Base-by-base conservation (phyloP, 2,329 filamentous ascomycete genomes). In the Geosmithia flava region DNA sequence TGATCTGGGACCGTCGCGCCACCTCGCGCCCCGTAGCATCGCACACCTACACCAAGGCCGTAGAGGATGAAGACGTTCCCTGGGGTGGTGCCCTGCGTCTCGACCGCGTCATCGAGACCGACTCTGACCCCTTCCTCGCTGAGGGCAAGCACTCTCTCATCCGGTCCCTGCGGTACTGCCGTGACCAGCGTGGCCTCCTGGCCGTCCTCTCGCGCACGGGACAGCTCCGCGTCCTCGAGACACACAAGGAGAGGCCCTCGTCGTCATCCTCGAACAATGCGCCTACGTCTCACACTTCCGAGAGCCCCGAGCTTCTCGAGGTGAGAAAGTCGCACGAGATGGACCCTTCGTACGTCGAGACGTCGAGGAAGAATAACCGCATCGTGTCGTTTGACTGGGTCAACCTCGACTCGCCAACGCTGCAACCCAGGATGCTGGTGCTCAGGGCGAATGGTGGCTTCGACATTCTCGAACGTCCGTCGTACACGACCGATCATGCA, bases 1-100 rank as follows among this genome's bases (percentile, higher is more conserved):
- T 84, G 61, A 74, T 91, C 30, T 91, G 86, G 86, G 86, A 91
- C 59, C 78, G 83, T 23, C 80, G 86, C 42, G 76, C 75, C n/a
- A 72, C 70, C 13, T 69, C 68, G 19, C 72, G 75, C 11, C 64
- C 71, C 1, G 62, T 72, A 11, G 73, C 75, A 8, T 80, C 76
- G 11, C 63, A 70, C 13, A 63, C 67, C 15, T 84, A 83, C 53
- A 56, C 72, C 15, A 70, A 78, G 27, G 75, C 78, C 2, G 65
- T 81, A 4, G 78, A 83, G 33, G 67, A 72, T n/a, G 77, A 81
- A 48, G 74, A 77, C 15, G 57, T 83, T 16, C 74, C 79, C 0
- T 83, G 78, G 76, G 80, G 80, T 43, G 76, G 76, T 17, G 76
- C 76, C 15, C 62, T 84, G 48, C 73, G 72, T 44, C 63, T 83